A percentile compares a stretch with the other conserved stretches of the same genome.
Conservation (phyloP, 306 rosid genomes). For the Cercis canadensis region DNA sequence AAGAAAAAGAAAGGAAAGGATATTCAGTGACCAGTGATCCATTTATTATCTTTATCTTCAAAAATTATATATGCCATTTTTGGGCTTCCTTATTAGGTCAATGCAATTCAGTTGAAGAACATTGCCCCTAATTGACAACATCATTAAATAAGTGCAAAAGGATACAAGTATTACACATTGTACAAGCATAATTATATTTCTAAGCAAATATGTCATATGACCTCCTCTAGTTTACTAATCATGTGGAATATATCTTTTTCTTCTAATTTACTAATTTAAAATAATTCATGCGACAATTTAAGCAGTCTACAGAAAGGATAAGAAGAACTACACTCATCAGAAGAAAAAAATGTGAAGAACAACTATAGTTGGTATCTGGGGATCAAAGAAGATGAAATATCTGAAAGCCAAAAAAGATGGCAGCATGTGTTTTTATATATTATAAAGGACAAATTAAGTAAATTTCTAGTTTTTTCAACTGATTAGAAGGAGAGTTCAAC, state of each 20-base stretch:
- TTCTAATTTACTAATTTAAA: background rate
- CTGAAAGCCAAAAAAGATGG: constrained; percentile 2
- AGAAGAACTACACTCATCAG: constrained; percentile 12
- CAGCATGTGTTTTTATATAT: background rate
- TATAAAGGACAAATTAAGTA: background rate
- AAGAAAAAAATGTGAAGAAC: constrained; percentile 1
- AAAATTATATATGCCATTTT: constrained; percentile 7
- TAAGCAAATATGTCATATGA: constrained; percentile 23
- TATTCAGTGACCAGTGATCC: background rate
- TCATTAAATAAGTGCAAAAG: no score
- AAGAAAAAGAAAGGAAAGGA: background rate
- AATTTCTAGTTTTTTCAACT: background rate
- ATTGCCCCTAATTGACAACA: no score
- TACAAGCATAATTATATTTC: constrained; percentile 1
- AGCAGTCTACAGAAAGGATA: background rate
- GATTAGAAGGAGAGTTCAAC: background rate
- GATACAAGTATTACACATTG: no score
- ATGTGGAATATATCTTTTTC: constrained; percentile 5
- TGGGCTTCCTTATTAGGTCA: background rate
- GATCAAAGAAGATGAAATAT: constrained; percentile 23
- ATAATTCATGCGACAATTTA: background rate
- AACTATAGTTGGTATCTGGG: constrained; percentile 15
- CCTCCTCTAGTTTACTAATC: background rate
- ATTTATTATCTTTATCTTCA: constrained; percentile 19
- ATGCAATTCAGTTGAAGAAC: no score